These are phyloP conservation scores for Russula brevipes DNA, from an alignment of 768 basidiomycete genomes.

Conservation along the genomic window DNA sequence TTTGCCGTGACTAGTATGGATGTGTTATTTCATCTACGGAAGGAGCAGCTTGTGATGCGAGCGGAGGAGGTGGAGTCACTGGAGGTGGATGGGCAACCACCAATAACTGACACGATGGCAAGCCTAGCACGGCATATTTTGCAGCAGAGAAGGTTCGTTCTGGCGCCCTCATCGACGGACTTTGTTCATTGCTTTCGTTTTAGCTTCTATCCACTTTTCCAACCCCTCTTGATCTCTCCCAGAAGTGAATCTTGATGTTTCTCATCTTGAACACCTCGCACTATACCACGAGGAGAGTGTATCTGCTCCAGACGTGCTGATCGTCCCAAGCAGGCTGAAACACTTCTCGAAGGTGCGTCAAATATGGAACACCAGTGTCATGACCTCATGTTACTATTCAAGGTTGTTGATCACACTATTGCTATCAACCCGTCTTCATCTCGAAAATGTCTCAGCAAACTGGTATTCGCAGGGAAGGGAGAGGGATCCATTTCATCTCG, in stretches of 20 bases:
- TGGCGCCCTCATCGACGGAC: not conserved
- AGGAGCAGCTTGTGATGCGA: constrained; percentile 71
- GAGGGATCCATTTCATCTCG: constrained; percentile 10
- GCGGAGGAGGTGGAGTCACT: constrained; percentile 57
- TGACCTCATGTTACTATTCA: not conserved
- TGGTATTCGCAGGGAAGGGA: constrained; percentile 30
- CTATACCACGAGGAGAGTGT: constrained; percentile 32
- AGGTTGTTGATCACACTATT: constrained; percentile 74
- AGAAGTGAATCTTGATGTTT: constrained; percentile 89
- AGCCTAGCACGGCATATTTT: constrained; percentile 74
- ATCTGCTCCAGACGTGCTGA: constrained; percentile 73
- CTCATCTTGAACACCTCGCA: constrained; percentile 56
- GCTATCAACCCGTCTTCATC: constrained; percentile 83
- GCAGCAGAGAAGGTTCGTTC: constrained; percentile 73
- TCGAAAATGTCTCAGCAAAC: constrained; percentile 53
- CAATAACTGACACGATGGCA: constrained; percentile 67
- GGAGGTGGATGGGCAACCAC: constrained; percentile 36
- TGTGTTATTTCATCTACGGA: constrained; percentile 81
- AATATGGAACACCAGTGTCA: constrained; percentile 45
- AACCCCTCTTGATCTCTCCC: constrained; percentile 61
- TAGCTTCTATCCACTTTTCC: constrained; percentile 98
- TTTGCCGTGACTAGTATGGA: constrained; percentile 85
- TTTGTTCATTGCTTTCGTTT: constrained; percentile 3
- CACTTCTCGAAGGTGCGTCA: constrained; percentile 78
- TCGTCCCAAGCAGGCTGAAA: constrained; percentile 83